Evolutionary conservation across 345 rosid species (phyloP).

Genomic region (Citrus medica): DNA sequence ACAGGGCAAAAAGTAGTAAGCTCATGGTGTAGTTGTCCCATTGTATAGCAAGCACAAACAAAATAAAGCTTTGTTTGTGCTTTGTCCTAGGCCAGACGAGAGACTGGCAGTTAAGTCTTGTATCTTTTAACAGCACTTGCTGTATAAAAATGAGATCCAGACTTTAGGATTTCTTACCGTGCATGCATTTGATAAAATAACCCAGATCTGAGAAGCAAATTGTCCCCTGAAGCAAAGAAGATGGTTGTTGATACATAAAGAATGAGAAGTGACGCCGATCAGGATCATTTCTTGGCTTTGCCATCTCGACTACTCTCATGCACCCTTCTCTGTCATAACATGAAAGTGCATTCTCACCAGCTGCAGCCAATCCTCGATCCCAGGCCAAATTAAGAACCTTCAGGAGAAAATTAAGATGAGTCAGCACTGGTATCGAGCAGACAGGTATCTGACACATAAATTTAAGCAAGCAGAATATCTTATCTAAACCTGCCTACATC

Average conservation of each 20-base stretch:
- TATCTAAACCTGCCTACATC: not conserved
- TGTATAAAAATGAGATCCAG: no score
- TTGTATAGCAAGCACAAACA: not conserved
- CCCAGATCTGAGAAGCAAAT: slow-evolving; percentile 77
- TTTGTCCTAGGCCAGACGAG: not conserved
- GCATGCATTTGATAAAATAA: slow-evolving; percentile 75
- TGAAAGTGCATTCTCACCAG: slow-evolving; percentile 68
- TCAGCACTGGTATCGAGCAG: not conserved
- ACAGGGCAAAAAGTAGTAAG: not conserved
- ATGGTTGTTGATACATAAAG: slow-evolving; percentile 77
- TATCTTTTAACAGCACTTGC: not conserved
- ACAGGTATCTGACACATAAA: not conserved
- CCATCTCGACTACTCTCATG: slow-evolving; percentile 73
- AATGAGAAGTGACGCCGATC: slow-evolving; percentile 63
- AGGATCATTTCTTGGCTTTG: slow-evolving; percentile 88
- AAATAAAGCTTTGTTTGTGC: not conserved
- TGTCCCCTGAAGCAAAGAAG: slow-evolving; percentile 66
- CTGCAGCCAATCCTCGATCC: slow-evolving; percentile 66
- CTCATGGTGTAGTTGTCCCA: not conserved
- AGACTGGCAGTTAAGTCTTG: not conserved
- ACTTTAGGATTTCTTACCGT: slow-evolving; percentile 43
- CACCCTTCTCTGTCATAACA: slow-evolving; percentile 74
- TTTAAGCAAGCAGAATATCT: not conserved
- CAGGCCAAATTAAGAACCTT: slow-evolving; percentile 87
- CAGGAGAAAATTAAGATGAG: slow-evolving; percentile 11